Conservation (phyloP, 2,329 filamentous ascomycete genomes). For the Cucurbitaria berberidis region DNA sequence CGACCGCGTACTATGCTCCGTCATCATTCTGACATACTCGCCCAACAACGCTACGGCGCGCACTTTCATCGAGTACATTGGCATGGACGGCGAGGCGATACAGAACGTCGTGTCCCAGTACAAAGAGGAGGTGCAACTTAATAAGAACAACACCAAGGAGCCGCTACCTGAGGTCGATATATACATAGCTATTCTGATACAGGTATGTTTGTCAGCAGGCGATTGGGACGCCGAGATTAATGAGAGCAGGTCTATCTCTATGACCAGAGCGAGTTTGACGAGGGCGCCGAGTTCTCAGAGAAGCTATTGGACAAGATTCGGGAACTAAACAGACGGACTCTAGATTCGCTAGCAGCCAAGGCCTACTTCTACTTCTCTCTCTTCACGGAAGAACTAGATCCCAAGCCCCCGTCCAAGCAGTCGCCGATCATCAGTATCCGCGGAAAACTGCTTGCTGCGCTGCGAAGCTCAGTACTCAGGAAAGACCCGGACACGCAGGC, state of each 20-base stretch:
- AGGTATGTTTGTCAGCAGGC: constrained; percentile 35
- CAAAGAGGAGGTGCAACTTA: constrained; percentile 69
- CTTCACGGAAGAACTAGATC: constrained; percentile 89
- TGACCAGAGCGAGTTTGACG: constrained; percentile 80
- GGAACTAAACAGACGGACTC: constrained; percentile 85
- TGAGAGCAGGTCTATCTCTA: constrained; percentile 78
- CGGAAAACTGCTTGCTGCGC: constrained; percentile 81
- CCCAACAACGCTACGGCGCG: constrained; percentile 70
- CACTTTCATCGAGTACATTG: constrained; percentile 72
- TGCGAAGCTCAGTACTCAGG: constrained; percentile 92
- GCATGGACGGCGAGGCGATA: constrained; percentile 69
- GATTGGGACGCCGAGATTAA: constrained; percentile 15
- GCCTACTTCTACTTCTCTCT: constrained; percentile 98
- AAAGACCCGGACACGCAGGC: constrained; percentile 98
- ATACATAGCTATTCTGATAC: constrained; percentile 79
- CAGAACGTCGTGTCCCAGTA: constrained; percentile 56
- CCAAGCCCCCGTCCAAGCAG: constrained; percentile 85
- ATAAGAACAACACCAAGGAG: constrained; percentile 73
- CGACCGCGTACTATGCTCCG: constrained; percentile 78
- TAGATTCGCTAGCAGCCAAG: constrained; percentile 92
- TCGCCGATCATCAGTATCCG: constrained; percentile 87
- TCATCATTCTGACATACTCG: constrained; percentile 81
- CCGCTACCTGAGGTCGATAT: constrained; percentile 85
- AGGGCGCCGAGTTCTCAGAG: constrained; percentile 83
- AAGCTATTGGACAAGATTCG: constrained; percentile 85